Evolutionary conservation across 129 eudicot species (phyloP).

Genomic region (Artemisia tridentata): DNA sequence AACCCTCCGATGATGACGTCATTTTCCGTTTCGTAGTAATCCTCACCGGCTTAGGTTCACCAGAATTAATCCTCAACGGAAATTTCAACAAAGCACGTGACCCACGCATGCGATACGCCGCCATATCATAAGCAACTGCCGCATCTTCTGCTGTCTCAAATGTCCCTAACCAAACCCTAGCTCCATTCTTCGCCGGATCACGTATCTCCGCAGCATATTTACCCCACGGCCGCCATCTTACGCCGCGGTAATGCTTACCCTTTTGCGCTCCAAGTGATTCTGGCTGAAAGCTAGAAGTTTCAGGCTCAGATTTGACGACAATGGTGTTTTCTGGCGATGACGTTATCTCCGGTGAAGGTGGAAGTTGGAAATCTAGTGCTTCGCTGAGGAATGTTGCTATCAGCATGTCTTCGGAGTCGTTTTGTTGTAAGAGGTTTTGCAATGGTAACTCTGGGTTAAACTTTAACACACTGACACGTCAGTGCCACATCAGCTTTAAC

Average conservation of each 20-base stretch:
- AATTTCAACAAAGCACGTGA: slow-evolving; percentile 73
- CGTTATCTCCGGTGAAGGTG: not conserved
- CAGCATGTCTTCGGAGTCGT: slow-evolving; percentile 49
- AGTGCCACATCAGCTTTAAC: too few species aligned
- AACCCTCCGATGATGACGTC: slow-evolving; percentile 26
- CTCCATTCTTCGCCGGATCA: slow-evolving; percentile 79
- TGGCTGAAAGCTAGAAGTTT: slow-evolving; percentile 7
- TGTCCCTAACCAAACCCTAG: slow-evolving; percentile 83
- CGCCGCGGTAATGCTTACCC: not conserved
- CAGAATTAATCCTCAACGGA: slow-evolving; percentile 69
- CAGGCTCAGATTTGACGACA: slow-evolving; percentile 47
- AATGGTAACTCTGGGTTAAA: too few species aligned
- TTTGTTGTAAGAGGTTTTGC: too few species aligned
- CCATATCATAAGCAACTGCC: slow-evolving; percentile 70
- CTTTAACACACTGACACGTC: too few species aligned
- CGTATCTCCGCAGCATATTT: slow-evolving; percentile 83
- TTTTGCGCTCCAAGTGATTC: slow-evolving; percentile 6
- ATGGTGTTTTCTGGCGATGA: not conserved
- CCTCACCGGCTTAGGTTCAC: slow-evolving; percentile 75
- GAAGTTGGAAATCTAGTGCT: slow-evolving; percentile 29
- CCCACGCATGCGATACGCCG: slow-evolving; percentile 75
- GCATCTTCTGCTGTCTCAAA: slow-evolving; percentile 81
- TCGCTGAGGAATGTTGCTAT: slow-evolving; percentile 39
- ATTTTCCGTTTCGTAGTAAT: slow-evolving; percentile 46
- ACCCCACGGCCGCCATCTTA: slow-evolving; percentile 61